phyloP scores from a whole-genome alignment of 2,329 filamentous ascomycete genomes.

The Plectosphaerella plurivora region DNA sequence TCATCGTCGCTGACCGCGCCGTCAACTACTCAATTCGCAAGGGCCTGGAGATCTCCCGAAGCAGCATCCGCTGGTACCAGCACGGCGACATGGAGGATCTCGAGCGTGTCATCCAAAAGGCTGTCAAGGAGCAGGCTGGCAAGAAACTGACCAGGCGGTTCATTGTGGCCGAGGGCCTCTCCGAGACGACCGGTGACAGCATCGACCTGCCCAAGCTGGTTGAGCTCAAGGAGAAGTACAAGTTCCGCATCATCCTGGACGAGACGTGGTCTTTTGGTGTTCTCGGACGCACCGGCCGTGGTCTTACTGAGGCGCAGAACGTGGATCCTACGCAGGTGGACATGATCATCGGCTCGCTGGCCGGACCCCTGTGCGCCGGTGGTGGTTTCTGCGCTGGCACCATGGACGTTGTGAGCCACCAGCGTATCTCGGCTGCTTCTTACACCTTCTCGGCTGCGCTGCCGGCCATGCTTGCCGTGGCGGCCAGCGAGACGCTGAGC shows the following conservation, averaged over 20 bases:
- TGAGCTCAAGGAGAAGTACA: constrained; percentile 92
- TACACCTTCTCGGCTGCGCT: constrained; percentile 96
- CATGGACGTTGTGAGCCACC: constrained; percentile 89
- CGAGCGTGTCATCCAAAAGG: constrained; percentile 76
- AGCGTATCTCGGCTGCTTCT: constrained; percentile 85
- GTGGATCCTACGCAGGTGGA: constrained; percentile 91
- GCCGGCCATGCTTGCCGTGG: constrained; percentile 91
- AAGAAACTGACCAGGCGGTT: constrained; percentile 90
- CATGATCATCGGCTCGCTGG: constrained; percentile 93
- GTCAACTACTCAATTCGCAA: constrained; percentile 94
- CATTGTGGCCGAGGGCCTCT: constrained; percentile 92
- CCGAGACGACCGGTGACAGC: constrained; percentile 84
- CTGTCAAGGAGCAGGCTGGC: constrained; percentile 81
- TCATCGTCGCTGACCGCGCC: constrained; percentile 91
- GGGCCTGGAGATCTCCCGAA: constrained; percentile 87
- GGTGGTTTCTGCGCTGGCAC: constrained; percentile 94
- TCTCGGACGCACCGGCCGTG: constrained; percentile 83
- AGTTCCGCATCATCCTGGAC: constrained; percentile 95
- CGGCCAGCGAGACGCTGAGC: constrained; percentile 83
- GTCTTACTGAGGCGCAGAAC: constrained; percentile 93
- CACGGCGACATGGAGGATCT: constrained; percentile 96
- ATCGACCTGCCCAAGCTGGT: constrained; percentile 84
- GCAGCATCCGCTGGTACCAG: constrained; percentile 88
- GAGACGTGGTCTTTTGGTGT: constrained; percentile 98
- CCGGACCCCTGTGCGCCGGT: constrained; percentile 84